Percentiles rank a stretch among this genome's conserved stretches.
Conservation (phyloP, 2,329 filamentous ascomycete species). For the Aaosphaeria arxii region DNA sequence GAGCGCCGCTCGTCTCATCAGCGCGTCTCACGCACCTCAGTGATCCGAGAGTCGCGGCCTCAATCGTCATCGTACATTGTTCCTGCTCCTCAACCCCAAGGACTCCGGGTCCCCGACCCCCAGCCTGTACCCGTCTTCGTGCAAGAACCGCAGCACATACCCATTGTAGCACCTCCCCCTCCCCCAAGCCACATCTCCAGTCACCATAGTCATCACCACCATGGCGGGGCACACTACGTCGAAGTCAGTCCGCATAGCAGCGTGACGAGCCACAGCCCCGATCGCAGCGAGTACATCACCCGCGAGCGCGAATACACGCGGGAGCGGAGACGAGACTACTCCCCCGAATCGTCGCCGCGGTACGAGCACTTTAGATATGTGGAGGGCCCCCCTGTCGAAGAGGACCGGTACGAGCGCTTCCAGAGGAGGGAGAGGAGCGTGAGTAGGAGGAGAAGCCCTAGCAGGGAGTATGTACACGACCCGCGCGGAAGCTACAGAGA, state of each 20-base stretch:
- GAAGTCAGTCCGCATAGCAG: conserved; percentile 42
- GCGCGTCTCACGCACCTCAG: conserved; percentile 21
- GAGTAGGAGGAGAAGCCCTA: conserved; percentile 22
- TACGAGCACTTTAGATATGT: conserved; percentile 49
- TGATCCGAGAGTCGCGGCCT: conserved; percentile 25
- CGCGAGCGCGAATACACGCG: conserved; percentile 44
- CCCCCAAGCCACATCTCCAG: conserved; percentile 17
- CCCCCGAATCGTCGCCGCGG: conserved; percentile 29
- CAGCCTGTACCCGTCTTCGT: conserved; percentile 42
- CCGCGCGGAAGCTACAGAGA: conserved; percentile 22
- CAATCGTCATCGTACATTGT: conserved; percentile 24
- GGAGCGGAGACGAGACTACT: conserved; percentile 30
- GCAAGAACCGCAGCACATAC: conserved; percentile 30
- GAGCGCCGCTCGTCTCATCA: conserved; percentile 23
- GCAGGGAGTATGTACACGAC: conserved; percentile 25
- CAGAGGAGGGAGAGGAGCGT: conserved; percentile 22
- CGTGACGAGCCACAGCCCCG: conserved; percentile 25
- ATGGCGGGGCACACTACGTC: conserved; percentile 39
- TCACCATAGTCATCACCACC: conserved; percentile 19
- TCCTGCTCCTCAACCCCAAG: conserved; percentile 27
- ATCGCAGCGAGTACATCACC: conserved; percentile 39
- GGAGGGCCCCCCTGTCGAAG: conserved; percentile 34
- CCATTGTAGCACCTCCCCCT: conserved; percentile 21
- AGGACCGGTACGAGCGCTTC: conserved; percentile 19
- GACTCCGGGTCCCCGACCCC: conserved; percentile 36